Conservation (phyloP, 2,329 filamentous ascomycete species). For the Myriosclerotinia scirpicola region DNA sequence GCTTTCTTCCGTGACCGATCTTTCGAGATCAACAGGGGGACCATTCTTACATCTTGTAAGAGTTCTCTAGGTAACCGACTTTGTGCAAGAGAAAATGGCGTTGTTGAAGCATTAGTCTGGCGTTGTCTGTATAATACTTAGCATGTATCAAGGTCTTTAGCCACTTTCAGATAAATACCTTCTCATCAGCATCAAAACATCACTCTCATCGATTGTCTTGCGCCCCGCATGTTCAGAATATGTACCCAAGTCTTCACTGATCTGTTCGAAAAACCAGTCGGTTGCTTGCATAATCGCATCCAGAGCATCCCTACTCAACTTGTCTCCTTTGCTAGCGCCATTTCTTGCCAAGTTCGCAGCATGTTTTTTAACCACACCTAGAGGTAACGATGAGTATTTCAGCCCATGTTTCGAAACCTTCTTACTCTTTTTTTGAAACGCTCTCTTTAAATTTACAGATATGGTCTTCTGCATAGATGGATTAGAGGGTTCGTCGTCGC, state of each 20-base stretch:
- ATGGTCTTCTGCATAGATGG: background rate
- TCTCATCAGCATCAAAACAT: constrained; percentile 78
- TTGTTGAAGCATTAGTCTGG: constrained; percentile 68
- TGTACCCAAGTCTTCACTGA: constrained; percentile 73
- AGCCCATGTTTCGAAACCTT: constrained; percentile 68
- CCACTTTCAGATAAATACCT: constrained; percentile 54
- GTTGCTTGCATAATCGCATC: constrained; percentile 75
- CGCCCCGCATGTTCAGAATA: constrained; percentile 81
- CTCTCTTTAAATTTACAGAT: background rate
- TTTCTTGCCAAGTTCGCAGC: constrained; percentile 70
- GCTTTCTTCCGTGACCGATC: background rate
- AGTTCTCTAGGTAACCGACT: constrained; percentile 79
- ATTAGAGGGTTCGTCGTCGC: background rate
- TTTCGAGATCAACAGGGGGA: constrained; percentile 53
- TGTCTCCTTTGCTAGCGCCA: constrained; percentile 63
- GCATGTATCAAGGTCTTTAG: constrained; percentile 29
- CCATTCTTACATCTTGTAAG: constrained; percentile 77
- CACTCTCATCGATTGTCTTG: constrained; percentile 82
- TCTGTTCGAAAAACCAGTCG: constrained; percentile 90
- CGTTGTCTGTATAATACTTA: constrained; percentile 64
- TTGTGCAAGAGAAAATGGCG: constrained; percentile 81
- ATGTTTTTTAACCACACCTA: constrained; percentile 70
- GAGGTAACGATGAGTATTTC: constrained; percentile 72
- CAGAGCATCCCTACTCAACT: constrained; percentile 72
- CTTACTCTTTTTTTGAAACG: constrained; percentile 47